Conservation (phyloP, 2,329 filamentous ascomycete genomes). For the Clonostachys byssicola region DNA sequence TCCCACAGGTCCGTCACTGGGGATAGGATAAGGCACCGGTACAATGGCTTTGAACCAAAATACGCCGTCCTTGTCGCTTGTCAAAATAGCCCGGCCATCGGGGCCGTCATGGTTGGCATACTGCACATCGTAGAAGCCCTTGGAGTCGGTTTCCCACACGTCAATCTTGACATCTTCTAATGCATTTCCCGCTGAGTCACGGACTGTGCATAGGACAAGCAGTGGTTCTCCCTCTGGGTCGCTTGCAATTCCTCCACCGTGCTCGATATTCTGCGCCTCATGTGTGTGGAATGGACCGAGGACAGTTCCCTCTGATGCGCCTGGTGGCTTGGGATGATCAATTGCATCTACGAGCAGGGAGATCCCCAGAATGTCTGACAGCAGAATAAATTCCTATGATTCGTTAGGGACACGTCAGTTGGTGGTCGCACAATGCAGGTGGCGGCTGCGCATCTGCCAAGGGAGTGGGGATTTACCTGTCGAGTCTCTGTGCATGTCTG, state of each 20-base stretch:
- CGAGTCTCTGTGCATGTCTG: conserved; percentile 66
- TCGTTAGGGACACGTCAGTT: too few relatives aligned
- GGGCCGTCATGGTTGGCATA: conserved; percentile 48
- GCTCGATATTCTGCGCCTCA: conserved; percentile 50
- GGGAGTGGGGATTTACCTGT: conserved; percentile 13
- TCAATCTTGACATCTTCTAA: conserved; percentile 63
- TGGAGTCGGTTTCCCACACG: conserved; percentile 75
- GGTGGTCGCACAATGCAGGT: too few relatives aligned
- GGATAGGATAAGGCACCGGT: conserved; percentile 81
- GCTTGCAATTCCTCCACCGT: conserved; percentile 56
- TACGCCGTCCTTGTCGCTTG: conserved; percentile 14
- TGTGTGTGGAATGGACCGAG: conserved; percentile 78
- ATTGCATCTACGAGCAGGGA: conserved; percentile 73
- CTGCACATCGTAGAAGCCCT: conserved; percentile 74
- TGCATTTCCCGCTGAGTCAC: conserved; percentile 55
- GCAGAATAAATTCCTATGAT: conserved; percentile 67
- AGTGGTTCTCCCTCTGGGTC: conserved; percentile 63
- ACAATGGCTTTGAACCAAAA: conserved; percentile 81
- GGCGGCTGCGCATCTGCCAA: too few relatives aligned
- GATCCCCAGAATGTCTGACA: conserved; percentile 71
- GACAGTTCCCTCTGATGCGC: conserved; percentile 69
- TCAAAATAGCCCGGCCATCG: conserved; percentile 19
- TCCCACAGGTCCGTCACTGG: conserved; percentile 78
- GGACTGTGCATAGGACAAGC: conserved; percentile 63
- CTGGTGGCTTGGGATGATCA: conserved; percentile 68